Conservation (phyloP, 345 rosid species). For the Hypericum androsaemum region DNA sequence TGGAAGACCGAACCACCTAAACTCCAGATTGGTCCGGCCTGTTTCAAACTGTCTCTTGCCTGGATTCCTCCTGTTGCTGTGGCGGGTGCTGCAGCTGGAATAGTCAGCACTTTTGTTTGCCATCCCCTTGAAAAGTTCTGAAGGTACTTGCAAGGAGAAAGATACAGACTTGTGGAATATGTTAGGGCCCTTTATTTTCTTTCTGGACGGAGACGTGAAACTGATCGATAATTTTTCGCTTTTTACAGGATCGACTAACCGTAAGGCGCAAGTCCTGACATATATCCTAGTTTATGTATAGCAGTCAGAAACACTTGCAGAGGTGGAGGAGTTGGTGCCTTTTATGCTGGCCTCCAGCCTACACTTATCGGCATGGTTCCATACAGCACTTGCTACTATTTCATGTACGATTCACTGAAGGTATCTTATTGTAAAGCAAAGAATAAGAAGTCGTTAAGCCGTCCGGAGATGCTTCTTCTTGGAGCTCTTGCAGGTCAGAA, state of each 20-base stretch:
- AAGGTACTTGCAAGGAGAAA: slow-evolving; percentile 39
- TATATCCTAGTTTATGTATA: slow-evolving; percentile 67
- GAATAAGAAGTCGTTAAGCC: slow-evolving; percentile 73
- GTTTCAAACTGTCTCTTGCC: slow-evolving; percentile 48
- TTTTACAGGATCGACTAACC: slow-evolving; percentile 83
- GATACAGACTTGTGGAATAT: too few species aligned
- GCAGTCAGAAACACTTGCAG: slow-evolving; percentile 66
- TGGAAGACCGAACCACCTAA: slow-evolving; percentile 42
- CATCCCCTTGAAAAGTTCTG: slow-evolving; percentile 98
- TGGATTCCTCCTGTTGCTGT: slow-evolving; percentile 93
- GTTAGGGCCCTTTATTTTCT: too few species aligned
- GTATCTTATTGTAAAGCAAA: slow-evolving; percentile 58
- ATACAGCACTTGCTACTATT: slow-evolving; percentile 90
- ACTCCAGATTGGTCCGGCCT: slow-evolving; percentile 53
- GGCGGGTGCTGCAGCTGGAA: slow-evolving; percentile 96
- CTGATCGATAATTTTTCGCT: slow-evolving; percentile 14
- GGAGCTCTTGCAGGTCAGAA: slow-evolving; percentile 85
- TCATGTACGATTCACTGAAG: slow-evolving; percentile 78
- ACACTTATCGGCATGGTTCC: slow-evolving; percentile 96
- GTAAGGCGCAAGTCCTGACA: slow-evolving; percentile 73
- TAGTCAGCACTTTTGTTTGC: slow-evolving; percentile 79
- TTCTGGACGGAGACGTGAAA: too few species aligned
- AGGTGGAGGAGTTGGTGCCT: slow-evolving; percentile 77
- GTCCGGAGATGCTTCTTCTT: slow-evolving; percentile 82
- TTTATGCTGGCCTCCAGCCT: slow-evolving; percentile 78